These are phyloP conservation scores for Pichia sp. DNA, from an alignment of 1,139 yeast species.

Conservation along the genomic window DNA sequence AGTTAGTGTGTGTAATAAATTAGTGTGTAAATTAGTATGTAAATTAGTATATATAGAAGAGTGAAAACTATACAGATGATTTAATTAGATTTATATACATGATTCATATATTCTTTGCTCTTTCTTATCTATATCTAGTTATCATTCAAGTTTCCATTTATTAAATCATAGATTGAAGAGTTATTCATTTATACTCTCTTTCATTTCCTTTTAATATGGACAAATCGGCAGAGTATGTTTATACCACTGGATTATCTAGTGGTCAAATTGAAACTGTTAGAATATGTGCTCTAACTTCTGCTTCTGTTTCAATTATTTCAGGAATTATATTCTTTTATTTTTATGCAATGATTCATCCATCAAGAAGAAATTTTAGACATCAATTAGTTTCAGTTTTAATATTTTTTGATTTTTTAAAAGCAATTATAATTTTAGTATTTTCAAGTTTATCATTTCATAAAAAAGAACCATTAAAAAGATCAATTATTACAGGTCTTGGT, in stretches of 20 bases:
- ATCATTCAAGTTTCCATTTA: no score
- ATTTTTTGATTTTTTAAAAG: constrained; percentile 69
- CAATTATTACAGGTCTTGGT: constrained; percentile 69
- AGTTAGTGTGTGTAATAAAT: no score
- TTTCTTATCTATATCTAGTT: no score
- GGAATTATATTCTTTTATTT: constrained; percentile 51
- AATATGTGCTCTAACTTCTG: constrained; percentile 50
- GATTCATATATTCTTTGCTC: no score
- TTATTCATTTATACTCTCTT: no score
- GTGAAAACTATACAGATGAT: no score
- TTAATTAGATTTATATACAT: no score
- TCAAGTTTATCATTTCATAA: constrained; percentile 56
- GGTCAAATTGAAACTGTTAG: constrained; percentile 23
- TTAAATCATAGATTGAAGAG: no score
- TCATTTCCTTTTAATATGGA: no score
- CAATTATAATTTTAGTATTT: constrained; percentile 60
- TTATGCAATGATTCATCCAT: constrained; percentile 55
- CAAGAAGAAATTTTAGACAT: constrained; percentile 61
- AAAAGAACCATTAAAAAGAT: constrained; percentile 35
- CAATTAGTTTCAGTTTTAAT: constrained; percentile 62
- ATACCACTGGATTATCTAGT: constrained; percentile 27
- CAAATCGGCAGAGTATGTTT: no score
- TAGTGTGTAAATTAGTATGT: no score
- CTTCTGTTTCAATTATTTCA: constrained; percentile 50
- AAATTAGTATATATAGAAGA: no score